Evolutionary conservation across 192 early-diverging fungal genomes (phyloP).

Genomic region (Coemansia sp.): DNA sequence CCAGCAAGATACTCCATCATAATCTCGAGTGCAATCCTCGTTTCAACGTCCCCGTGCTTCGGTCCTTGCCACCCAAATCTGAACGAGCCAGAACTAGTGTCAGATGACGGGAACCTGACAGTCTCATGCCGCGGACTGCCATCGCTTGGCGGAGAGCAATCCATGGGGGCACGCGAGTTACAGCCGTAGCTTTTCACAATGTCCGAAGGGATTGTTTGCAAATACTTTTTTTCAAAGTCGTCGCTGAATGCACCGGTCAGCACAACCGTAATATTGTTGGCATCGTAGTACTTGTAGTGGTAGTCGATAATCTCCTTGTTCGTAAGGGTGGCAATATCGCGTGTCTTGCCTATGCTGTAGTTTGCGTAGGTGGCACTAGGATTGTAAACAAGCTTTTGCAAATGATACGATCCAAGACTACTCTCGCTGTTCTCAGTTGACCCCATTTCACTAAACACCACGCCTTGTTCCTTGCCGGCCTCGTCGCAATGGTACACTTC

Average conservation of each 20-base stretch:
- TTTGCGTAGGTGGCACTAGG: slow-evolving; percentile 60
- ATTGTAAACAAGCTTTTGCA: slow-evolving; percentile 50
- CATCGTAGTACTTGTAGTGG: slow-evolving; percentile 72
- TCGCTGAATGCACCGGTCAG: slow-evolving; percentile 58
- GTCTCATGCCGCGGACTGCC: neutral
- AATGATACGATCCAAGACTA: slow-evolving; percentile 49
- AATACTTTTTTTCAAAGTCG: slow-evolving; percentile 36
- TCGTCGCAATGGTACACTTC: slow-evolving; percentile 80
- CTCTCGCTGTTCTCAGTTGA: slow-evolving; percentile 69
- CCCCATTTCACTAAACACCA: slow-evolving; percentile 79
- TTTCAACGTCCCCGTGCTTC: slow-evolving; percentile 59
- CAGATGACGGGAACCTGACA: slow-evolving; percentile 60
- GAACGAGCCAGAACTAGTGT: slow-evolving; percentile 66
- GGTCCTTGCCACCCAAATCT: slow-evolving; percentile 78
- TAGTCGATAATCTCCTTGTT: slow-evolving; percentile 77
- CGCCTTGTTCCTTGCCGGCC: slow-evolving; percentile 71
- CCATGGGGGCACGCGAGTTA: slow-evolving; percentile 32
- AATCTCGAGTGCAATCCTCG: slow-evolving; percentile 66
- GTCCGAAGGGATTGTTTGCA: slow-evolving; percentile 36
- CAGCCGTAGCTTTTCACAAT: slow-evolving; percentile 26
- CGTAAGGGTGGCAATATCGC: slow-evolving; percentile 68
- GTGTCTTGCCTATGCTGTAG: slow-evolving; percentile 77
- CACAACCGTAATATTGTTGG: slow-evolving; percentile 69
- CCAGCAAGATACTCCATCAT: slow-evolving; percentile 73
- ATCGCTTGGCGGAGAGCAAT: slow-evolving; percentile 19